phyloP scores from a whole-genome alignment of 2,329 filamentous ascomycete species.

The Alternaria panax region DNA sequence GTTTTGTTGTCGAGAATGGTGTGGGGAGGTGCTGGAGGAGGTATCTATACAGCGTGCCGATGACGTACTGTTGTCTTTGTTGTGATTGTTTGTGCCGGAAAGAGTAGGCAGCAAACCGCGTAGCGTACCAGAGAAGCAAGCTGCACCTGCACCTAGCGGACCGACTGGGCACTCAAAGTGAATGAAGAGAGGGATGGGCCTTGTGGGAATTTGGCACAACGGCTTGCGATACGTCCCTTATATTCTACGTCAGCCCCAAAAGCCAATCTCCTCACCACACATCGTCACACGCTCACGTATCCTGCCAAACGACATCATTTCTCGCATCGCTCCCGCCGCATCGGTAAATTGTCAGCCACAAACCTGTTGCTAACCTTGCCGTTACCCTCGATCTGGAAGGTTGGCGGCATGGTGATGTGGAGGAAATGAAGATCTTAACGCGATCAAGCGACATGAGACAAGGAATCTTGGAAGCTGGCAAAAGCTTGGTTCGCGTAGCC shows the following conservation, averaged over 20 bases:
- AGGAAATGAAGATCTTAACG: constrained; percentile 13
- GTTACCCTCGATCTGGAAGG: not conserved
- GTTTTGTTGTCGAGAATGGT: not conserved
- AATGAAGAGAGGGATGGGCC: not conserved
- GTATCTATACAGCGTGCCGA: constrained; percentile 3
- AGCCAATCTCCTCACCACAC: not conserved
- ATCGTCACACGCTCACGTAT: not conserved
- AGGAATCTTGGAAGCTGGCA: constrained; percentile 26
- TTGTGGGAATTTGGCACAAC: not conserved
- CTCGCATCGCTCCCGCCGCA: constrained; percentile 21
- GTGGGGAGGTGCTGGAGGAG: not conserved
- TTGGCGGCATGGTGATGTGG: constrained; percentile 13
- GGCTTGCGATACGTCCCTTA: constrained; percentile 5
- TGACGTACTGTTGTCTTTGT: constrained; percentile 12
- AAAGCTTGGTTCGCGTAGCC: constrained; percentile 29
- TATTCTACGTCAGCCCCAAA: not conserved
- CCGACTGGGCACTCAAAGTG: not conserved
- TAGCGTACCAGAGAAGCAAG: constrained; percentile 7
- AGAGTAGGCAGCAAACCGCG: constrained; percentile 4
- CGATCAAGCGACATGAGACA: constrained; percentile 15
- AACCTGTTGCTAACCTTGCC: constrained; percentile 38
- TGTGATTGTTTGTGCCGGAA: constrained; percentile 1
- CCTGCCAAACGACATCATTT: constrained; percentile 24
- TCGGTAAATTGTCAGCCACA: constrained; percentile 33
- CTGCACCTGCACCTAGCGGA: not conserved